Percentiles rank a stretch among this genome's conserved stretches.
These are phyloP conservation scores for Crucibulum parvulum DNA, from an alignment of 1,284 basidiomycete species.

Conservation along the genomic window DNA sequence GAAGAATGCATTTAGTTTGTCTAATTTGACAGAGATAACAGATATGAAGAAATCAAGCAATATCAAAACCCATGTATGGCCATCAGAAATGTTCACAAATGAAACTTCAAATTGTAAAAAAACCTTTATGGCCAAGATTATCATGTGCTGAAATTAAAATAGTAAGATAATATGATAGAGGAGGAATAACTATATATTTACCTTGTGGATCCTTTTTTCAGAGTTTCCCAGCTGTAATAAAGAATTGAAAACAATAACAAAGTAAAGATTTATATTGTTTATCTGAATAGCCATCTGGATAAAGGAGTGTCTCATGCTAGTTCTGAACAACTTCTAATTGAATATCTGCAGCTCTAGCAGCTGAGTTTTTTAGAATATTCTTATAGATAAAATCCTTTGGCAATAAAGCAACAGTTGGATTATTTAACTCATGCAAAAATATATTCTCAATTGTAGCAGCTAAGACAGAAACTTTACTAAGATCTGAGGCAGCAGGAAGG, in stretches of 20 bases:
- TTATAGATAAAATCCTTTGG: no score
- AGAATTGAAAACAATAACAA: constrained; percentile 7
- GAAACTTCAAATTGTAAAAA: constrained; percentile 12
- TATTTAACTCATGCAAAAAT: no score
- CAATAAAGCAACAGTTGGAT: no score
- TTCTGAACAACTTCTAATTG: no score
- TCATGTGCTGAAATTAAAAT: constrained; percentile 24
- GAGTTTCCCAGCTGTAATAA: constrained; percentile 13
- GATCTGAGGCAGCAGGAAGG: background rate
- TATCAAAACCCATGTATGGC: constrained; percentile 28
- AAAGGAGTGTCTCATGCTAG: no score
- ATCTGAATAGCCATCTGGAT: constrained; percentile 1
- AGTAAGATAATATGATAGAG: constrained; percentile 7
- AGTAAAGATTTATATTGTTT: constrained; percentile 5
- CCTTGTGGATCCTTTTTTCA: constrained; percentile 12
- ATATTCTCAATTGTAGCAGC: no score
- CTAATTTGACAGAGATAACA: constrained; percentile 44
- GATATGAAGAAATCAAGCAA: constrained; percentile 34
- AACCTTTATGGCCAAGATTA: constrained; percentile 28
- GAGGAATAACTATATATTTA: constrained; percentile 15
- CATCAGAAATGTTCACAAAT: constrained; percentile 34
- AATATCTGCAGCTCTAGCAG: no score
- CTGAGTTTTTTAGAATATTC: no score
- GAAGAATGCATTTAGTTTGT: constrained; percentile 18
- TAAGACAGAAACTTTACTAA: background rate